Base-by-base conservation (phyloP, 306 rosid species). In the Inga oerstediana region DNA sequence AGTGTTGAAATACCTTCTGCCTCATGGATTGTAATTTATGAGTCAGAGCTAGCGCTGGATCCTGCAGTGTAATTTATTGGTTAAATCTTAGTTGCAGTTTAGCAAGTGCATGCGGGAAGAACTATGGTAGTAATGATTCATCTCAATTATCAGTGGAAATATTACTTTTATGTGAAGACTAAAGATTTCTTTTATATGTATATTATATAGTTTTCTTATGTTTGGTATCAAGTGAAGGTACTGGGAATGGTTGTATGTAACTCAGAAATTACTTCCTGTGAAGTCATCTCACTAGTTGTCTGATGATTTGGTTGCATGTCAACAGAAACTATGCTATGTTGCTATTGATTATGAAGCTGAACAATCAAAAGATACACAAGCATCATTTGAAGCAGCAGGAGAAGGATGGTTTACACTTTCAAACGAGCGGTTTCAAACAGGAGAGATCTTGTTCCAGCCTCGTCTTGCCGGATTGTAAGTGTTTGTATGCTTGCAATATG, bases 271-370 rank as follows among this genome's bases (percentile, higher is more conserved):
- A 14, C 43, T 73, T 72, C 14, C 35, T 72, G 37, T 48, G 41
- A 74, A 79, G 72, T 56, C 48, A 68, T 69, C 68, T 59, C 41
- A 56, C 75, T 51, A 83, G 68, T 82, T 78, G 79, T 34, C 68
- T 85, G 45, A 80, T 88, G 45, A 68, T 81, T 74, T 79, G 79
- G 75, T 77, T 80, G 27, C 75, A 77, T 76, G 77, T 17, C 7
- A 77, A 78, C 94, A 95, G 97, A 90, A 92, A 17, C 89, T 95
- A 65, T 95, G 99, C 79, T 93, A 92, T 64, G 98, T 91, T 79
- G 97, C 99, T 44, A 84, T 78, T 77, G 99, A 95, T 83, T 95
- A 93, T 83, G 96, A 92, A 87, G 97, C 97, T 70, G 98, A 95
- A 88, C 87, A 88, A 37, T 74, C 66, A 16, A 93, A 91, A 84